Conservation (phyloP, 495 filamentous ascomycete species). For the Neurospora terricola region DNA sequence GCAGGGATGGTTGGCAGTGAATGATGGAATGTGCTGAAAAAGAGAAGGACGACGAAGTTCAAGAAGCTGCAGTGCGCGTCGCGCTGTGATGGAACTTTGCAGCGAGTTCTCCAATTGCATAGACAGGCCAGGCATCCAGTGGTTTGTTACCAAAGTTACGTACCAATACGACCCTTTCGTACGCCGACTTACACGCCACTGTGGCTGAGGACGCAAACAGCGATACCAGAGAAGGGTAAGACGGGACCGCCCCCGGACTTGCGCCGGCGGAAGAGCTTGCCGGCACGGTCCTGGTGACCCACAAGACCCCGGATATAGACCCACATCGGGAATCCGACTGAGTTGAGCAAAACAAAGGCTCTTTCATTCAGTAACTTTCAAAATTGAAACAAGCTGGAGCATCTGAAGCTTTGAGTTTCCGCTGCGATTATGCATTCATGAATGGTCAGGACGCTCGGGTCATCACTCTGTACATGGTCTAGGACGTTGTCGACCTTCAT, state of each 20-base stretch:
- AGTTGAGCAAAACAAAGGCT: background rate
- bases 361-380: background rate
- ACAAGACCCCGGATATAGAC: background rate
- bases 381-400: background rate
- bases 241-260: background rate
- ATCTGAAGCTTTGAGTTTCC: too few relatives aligned
- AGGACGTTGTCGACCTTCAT: too few relatives aligned
- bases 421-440: too few relatives aligned
- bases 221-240: background rate
- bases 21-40: background rate
- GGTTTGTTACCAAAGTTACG: background rate
- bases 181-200: conserved; percentile 2
- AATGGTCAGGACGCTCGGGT: too few relatives aligned
- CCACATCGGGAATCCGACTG: background rate
- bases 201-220: conserved; percentile 1
- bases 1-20: background rate
- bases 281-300: background rate
- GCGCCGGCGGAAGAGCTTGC: background rate
- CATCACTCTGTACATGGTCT: too few relatives aligned
- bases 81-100: background rate
- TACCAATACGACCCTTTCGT: background rate
- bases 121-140: background rate
- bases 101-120: background rate
- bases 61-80: background rate
- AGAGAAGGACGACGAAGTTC: background rate